phyloP scores from a whole-genome alignment of 2,329 filamentous ascomycete genomes.

The Diaporthe vaccinii region DNA sequence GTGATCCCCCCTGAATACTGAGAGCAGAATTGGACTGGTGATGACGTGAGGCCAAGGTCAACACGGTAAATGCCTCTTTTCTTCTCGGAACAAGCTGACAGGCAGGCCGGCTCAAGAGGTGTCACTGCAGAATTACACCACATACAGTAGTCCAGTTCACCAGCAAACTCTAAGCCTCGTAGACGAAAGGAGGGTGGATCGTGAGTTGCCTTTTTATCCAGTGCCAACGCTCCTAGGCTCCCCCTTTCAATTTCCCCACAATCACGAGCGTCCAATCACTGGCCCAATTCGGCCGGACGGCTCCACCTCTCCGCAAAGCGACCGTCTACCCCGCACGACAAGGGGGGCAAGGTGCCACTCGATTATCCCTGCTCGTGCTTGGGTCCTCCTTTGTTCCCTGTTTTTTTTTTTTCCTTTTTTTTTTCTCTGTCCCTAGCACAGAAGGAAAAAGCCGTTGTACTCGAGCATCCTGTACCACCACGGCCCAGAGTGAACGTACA shows the following conservation, averaged over 20 bases:
- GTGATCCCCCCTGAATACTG: no score
- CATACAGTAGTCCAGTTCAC: conserved; percentile 13
- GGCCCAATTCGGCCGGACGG: not conserved
- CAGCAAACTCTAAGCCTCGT: not conserved
- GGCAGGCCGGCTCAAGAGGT: conserved; percentile 1
- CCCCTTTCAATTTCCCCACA: conserved; percentile 32
- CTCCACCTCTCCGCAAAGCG: conserved; percentile 34
- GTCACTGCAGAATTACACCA: conserved; percentile 26
- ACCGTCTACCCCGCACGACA: conserved; percentile 27
- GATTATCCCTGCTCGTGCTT: not conserved
- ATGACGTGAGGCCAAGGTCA: not conserved
- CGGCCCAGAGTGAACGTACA: not conserved
- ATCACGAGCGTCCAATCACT: not conserved
- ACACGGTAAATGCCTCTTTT: not conserved
- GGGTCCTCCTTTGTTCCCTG: conserved; percentile 30
- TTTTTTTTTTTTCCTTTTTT: conserved; percentile 6
- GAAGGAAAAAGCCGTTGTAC: conserved; percentile 25
- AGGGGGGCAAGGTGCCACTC: conserved; percentile 1
- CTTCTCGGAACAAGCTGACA: not conserved
- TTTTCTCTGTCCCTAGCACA: not conserved
- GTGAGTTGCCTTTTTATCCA: conserved; percentile 11
- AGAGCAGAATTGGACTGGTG: not conserved
- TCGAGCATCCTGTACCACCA: not conserved
- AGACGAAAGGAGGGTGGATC: not conserved
- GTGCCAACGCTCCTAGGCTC: not conserved